A percentile compares a stretch with the other conserved stretches of the same genome.
Evolutionary conservation across 176 grass and related monocot species (phyloP).

Genomic region (Phoenix dactylifera): DNA sequence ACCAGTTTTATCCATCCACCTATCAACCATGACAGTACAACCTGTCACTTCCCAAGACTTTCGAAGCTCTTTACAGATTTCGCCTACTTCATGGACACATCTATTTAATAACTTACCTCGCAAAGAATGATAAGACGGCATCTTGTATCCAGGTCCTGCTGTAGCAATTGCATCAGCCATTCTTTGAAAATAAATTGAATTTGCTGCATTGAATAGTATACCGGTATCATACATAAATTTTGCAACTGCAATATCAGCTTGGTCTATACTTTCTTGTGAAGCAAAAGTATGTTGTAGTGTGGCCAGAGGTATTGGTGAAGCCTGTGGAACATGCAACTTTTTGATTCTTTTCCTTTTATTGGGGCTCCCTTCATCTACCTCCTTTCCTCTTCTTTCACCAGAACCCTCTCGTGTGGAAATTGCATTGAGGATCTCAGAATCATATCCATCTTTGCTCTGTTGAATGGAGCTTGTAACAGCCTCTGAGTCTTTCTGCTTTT

Average conservation of each 20-base stretch:
- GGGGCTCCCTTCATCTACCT: conserved; percentile 3
- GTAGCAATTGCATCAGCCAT: conserved; percentile 19
- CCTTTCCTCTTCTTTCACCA: conserved; percentile 16
- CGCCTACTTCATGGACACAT: conserved; percentile 8
- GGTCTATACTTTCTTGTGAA: conserved; percentile 19
- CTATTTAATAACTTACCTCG: conserved; percentile 5
- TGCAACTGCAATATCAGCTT: conserved; percentile 13
- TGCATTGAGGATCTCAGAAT: conserved; percentile 13
- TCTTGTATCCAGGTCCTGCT: conserved; percentile 15
- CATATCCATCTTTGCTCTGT: conserved; percentile 5
- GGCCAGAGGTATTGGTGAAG: not conserved
- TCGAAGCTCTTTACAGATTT: conserved; percentile 13
- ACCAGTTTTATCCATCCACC: conserved; percentile 6
- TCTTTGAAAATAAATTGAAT: conserved; percentile 11
- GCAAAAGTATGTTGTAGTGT: not conserved
- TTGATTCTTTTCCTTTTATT: conserved; percentile 6
- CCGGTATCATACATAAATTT: conserved; percentile 18
- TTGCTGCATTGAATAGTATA: not conserved
- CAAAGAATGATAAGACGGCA: conserved; percentile 7
- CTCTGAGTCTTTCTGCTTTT: conserved; percentile 10
- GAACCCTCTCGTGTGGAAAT: conserved; percentile 4
- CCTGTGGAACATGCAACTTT: conserved; percentile 2
- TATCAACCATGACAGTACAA: conserved; percentile 16
- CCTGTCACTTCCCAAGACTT: conserved; percentile 18
- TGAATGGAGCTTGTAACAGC: conserved; percentile 6